Conservation (phyloP, 306 rosid genomes). For the Quercus cerris region DNA sequence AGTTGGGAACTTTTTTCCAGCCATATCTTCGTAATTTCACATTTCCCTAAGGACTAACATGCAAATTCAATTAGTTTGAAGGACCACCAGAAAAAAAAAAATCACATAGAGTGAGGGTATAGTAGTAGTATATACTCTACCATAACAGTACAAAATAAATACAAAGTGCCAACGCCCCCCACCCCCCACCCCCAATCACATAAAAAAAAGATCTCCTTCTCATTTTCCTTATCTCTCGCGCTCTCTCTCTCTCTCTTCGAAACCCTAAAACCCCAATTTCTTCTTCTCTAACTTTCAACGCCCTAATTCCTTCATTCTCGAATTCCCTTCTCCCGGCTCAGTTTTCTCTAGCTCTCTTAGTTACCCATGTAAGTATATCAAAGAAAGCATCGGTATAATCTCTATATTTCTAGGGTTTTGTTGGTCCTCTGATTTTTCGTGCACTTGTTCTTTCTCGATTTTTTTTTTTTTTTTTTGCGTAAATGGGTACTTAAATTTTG, state of each 20-base stretch:
- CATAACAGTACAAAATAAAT: neutral
- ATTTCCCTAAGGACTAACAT: too few relatives aligned
- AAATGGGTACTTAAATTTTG: neutral
- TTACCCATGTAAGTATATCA: conserved; percentile 31
- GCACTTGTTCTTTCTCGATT: neutral
- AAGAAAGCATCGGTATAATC: neutral
- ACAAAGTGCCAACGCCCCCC: neutral
- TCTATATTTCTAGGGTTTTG: conserved; percentile 4
- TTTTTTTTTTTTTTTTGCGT: neutral
- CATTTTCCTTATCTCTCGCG: neutral
- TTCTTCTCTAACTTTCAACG: neutral
- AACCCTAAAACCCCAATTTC: conserved; percentile 35
- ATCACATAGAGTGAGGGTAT: too few relatives aligned
- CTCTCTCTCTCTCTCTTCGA: neutral
- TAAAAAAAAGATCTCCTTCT: neutral
- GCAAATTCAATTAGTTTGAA: too few relatives aligned
- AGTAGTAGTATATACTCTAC: too few relatives aligned
- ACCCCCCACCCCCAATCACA: conserved; percentile 2
- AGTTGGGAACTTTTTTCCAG: too few relatives aligned
- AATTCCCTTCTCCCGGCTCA: neutral
- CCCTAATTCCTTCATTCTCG: neutral
- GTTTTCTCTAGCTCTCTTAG: neutral
- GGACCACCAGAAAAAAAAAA: too few relatives aligned
- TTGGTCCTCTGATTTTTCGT: neutral
- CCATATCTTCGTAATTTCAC: too few relatives aligned